Percentiles rank a stretch among this genome's conserved stretches.
phyloP scores from a whole-genome alignment of 495 filamentous ascomycete genomes.

The Penicillium argentinense region DNA sequence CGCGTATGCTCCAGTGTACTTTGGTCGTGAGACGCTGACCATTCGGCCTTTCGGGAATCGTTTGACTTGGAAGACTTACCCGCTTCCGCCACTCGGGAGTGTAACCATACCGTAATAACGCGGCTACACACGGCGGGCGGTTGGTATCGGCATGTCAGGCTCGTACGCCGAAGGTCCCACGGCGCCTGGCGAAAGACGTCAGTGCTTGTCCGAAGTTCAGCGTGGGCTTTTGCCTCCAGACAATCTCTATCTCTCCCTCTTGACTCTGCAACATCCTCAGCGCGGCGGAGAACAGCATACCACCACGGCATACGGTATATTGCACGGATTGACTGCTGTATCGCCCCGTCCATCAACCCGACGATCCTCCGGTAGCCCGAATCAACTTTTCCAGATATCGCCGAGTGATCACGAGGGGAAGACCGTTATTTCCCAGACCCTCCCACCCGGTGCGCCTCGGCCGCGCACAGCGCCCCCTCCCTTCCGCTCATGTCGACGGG shows the following conservation, averaged over 20 bases:
- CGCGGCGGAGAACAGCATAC: no score
- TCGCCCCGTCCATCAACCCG: slow-evolving; percentile 7
- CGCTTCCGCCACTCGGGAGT: slow-evolving; percentile 6
- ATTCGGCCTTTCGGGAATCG: slow-evolving; percentile 26
- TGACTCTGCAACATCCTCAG: no score
- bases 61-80: not conserved
- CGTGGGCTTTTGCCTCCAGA: slow-evolving; percentile 2
- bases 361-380: slow-evolving; percentile 37
- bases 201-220: not conserved
- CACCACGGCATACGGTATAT: no score
- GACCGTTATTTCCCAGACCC: slow-evolving; percentile 23
- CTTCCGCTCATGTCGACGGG: slow-evolving; percentile 30
- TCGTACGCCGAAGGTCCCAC: slow-evolving; percentile 25
- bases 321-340: not conserved
- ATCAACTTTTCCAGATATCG: slow-evolving; percentile 25
- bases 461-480: slow-evolving; percentile 12
- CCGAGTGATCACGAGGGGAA: slow-evolving; percentile 32
- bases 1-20: not conserved
- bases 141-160: slow-evolving; percentile 44
- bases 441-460: slow-evolving; percentile 18
- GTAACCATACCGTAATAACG: slow-evolving; percentile 16
- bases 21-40: slow-evolving; percentile 10
- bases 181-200: slow-evolving; percentile 23
- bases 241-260: slow-evolving; percentile 10
- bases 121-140: slow-evolving; percentile 22